A percentile compares a stretch with the other conserved stretches of the same genome.
These are phyloP conservation scores for Hyaloraphidium curvatum DNA, from an alignment of 192 early-diverging fungal species.

Conservation along the genomic window DNA sequence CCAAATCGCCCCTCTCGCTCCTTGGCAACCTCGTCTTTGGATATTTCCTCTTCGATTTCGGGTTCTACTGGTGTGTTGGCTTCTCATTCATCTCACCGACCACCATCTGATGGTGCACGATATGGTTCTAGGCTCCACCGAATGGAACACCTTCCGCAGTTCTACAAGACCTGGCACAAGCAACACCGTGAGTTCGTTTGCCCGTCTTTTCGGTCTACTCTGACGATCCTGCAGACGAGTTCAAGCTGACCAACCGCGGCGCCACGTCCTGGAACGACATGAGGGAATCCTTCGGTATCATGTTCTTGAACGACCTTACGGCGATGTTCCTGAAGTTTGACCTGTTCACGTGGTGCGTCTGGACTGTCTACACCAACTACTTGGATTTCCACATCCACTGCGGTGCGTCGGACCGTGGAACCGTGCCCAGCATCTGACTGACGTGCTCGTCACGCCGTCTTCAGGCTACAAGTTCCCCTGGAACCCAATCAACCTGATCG, in stretches of 20 bases:
- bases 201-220: no score
- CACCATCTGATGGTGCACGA: no score
- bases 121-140: no score
- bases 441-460: not conserved
- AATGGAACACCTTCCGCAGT: not conserved
- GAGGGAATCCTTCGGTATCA: not conserved
- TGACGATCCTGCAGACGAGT: not conserved
- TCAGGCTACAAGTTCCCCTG: not conserved
- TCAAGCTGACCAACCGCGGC: not conserved
- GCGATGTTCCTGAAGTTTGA: not conserved
- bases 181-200: not conserved
- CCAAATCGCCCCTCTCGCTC: not conserved
- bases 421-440: not conserved
- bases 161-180: not conserved
- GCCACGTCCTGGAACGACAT: not conserved
- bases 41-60: not conserved
- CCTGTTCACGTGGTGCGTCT: not conserved
- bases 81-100: no score
- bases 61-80: conserved; percentile 1
- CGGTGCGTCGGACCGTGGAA: not conserved
- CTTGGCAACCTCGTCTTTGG: not conserved
- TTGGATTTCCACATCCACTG: not conserved
- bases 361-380: not conserved
- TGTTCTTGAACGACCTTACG: not conserved
- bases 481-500: not conserved